Base-by-base conservation (phyloP, 75 land plant genomes). In the Picea glauca region DNA sequence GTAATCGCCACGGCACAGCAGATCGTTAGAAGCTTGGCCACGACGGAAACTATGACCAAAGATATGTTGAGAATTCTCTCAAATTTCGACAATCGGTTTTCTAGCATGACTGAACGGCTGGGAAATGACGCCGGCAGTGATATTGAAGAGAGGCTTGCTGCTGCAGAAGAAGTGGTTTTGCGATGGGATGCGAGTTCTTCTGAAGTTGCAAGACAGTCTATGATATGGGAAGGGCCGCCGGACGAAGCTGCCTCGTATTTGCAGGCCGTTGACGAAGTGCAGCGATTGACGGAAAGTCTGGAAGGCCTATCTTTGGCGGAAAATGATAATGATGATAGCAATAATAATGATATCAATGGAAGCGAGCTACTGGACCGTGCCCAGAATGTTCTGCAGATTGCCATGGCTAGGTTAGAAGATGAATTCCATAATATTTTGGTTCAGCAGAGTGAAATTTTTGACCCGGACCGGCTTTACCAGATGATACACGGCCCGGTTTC, bases 341-440 rank as follows among this genome's bases (percentile, higher is more conserved):
- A 21, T 73, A 23, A 73, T 54, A 26, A 50, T 43, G 3, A 21
- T 54, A 17, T 23, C 30, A 13, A 12, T 4, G 20, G 33, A 13
- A 31, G 30, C 26, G 59, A 54, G 20, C 23, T 75, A 13, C 72
- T 84, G 18, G 88, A 77, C 9, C 79, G 83, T 6, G 88, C 88
- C 1, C 88, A 86, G 80, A 78, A 77, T 78, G 79, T 61, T 75
- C 32, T 58, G 62, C 83, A 81, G 88, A 82, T 91, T 76, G 95
- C 98, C 78, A 93, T 96, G 98, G 84, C 90, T 5, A 73, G 99
- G 20, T 85, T 96, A 21, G 91, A 96, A 62, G 93, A 92, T 80
- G 99, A 96, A 90, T 96, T 96, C 77, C 84, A 93, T 2, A 80
- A 90, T 83, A 87, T 94, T 13, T 85, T 94, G 12, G 57, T 87